Evolutionary conservation across 768 basidiomycete genomes (phyloP).

Genomic region (Boletus rubropictus): DNA sequence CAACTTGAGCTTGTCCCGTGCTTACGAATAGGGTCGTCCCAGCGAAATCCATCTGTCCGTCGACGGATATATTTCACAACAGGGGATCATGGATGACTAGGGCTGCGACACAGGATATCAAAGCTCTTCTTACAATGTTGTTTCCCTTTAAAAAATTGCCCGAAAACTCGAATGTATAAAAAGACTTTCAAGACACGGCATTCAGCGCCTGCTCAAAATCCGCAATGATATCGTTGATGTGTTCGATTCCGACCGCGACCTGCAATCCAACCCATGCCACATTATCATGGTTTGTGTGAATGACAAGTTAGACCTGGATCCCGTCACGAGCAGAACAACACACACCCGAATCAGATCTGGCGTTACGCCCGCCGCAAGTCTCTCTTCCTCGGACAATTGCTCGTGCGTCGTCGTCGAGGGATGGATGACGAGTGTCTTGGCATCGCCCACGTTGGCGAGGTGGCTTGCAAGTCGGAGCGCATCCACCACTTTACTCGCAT

Average conservation of each 20-base stretch:
- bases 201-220: slow-evolving; percentile 41
- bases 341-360: slow-evolving; percentile 53
- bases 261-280: slow-evolving; percentile 3
- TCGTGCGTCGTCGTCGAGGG: slow-evolving; percentile 56
- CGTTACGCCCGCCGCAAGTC: slow-evolving; percentile 45
- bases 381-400: slow-evolving; percentile 47
- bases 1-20: no score
- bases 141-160: neutral
- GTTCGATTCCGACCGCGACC: slow-evolving; percentile 43
- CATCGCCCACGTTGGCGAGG: slow-evolving; percentile 66
- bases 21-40: no score
- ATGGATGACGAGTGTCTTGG: slow-evolving; percentile 59
- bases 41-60: no score
- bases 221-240: slow-evolving; percentile 42
- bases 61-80: no score
- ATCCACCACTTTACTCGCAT: slow-evolving; percentile 62
- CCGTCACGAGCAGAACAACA: neutral
- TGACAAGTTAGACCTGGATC: neutral
- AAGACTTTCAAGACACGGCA: slow-evolving; percentile 8
- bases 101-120: no score
- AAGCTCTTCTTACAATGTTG: slow-evolving; percentile 1
- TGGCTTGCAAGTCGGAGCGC: slow-evolving; percentile 63
- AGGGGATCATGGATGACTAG: no score
- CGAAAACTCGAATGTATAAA: neutral
- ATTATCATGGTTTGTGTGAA: neutral